Conservation (phyloP, 805 yeast genomes). For the Ogataea saltuana region DNA sequence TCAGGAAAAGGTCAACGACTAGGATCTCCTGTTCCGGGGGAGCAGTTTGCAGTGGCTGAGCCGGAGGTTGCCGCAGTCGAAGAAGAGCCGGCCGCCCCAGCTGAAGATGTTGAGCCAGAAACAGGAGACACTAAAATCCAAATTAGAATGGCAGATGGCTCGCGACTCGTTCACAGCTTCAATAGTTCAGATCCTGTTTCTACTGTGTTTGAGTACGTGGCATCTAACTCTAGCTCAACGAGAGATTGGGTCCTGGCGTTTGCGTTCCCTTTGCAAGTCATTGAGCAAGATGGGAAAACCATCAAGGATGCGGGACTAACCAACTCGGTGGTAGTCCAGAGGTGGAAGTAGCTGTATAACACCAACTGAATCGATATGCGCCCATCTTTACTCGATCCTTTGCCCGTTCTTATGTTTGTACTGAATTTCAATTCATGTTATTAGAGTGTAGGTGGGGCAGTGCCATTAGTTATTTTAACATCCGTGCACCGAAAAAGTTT, state of each 20-base stretch:
- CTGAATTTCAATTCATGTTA: too few relatives aligned
- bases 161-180: conserved; percentile 63
- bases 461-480: neutral
- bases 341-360: conserved; percentile 54
- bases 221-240: conserved; percentile 42
- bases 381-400: neutral
- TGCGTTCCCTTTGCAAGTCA: conserved; percentile 78
- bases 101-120: conserved; percentile 20
- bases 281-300: conserved; percentile 58
- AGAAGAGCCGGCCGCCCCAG: conserved; percentile 17
- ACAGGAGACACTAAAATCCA: conserved; percentile 71
- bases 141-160: conserved; percentile 81
- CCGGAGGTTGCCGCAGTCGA: conserved; percentile 15
- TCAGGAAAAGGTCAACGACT: conserved; percentile 79
- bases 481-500: conserved; percentile 1
- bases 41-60: conserved; percentile 35
- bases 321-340: conserved; percentile 87
- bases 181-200: conserved; percentile 64
- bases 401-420: too few relatives aligned
- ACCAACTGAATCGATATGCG: conserved; percentile 1
- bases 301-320: conserved; percentile 74
- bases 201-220: conserved; percentile 68
- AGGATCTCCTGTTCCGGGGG: conserved; percentile 89
- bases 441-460: too few relatives aligned
- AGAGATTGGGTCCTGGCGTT: conserved; percentile 68